phyloP scores from a whole-genome alignment of 129 eudicot genomes.

The Centrapalus pauciflorus region DNA sequence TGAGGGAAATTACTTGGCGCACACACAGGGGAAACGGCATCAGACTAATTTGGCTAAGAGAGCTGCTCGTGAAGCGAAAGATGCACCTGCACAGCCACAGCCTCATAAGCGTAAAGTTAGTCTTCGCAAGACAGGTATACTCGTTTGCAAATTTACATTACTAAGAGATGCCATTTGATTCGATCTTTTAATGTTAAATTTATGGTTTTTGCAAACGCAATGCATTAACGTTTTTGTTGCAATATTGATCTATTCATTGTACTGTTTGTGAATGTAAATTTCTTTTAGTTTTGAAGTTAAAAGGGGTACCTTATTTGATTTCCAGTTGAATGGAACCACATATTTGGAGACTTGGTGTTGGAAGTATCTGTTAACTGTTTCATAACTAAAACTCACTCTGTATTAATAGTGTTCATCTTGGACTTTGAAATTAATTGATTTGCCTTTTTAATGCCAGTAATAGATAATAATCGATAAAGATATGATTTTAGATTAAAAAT shows the following conservation, averaged over 20 bases:
- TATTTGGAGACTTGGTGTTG: too few relatives aligned
- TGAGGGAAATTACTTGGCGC: conserved; percentile 97
- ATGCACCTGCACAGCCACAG: conserved; percentile 92
- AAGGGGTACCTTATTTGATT: too few relatives aligned
- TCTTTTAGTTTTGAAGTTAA: background rate
- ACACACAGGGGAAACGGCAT: conserved; percentile 94
- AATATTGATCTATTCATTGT: background rate
- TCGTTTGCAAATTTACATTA: too few relatives aligned
- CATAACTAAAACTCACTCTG: too few relatives aligned
- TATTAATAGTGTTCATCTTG: too few relatives aligned
- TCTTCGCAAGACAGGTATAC: conserved; percentile 50
- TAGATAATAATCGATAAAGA: background rate
- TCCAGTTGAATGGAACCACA: background rate
- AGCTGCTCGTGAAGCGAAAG: conserved; percentile 97
- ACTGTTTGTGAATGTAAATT: background rate
- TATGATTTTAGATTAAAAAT: background rate
- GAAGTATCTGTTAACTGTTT: too few relatives aligned
- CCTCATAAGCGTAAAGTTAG: conserved; percentile 80
- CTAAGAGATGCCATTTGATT: too few relatives aligned
- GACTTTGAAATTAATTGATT: background rate
- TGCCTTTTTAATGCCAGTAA: background rate
- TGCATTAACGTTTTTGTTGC: background rate
- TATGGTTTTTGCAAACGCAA: background rate
- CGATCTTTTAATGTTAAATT: background rate
- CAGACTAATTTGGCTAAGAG: conserved; percentile 96